These are phyloP conservation scores for Rhizopus sp. DNA, from an alignment of 371 early-diverging fungal species.

Conservation along the genomic window DNA sequence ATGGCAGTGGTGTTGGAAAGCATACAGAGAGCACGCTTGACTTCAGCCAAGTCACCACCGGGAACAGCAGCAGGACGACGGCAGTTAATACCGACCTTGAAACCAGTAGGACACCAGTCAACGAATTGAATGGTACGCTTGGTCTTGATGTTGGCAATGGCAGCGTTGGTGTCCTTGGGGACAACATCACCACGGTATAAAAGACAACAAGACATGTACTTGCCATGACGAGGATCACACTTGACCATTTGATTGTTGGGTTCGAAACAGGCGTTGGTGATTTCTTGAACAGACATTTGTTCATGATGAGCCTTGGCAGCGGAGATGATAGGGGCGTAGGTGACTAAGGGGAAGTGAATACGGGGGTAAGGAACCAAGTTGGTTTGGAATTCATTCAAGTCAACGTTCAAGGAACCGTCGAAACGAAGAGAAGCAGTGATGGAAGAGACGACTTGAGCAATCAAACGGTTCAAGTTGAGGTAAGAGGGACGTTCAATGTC, in stretches of 20 bases:
- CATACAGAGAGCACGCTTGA: conserved; percentile 93
- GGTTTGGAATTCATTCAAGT: conserved; percentile 96
- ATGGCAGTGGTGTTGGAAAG: conserved; percentile 95
- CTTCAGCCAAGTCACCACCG: conserved; percentile 87
- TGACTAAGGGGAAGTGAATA: conserved; percentile 94
- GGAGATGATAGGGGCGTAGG: conserved; percentile 92
- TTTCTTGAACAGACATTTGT: conserved; percentile 85
- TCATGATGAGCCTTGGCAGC: conserved; percentile 92
- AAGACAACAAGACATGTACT: conserved; percentile 95
- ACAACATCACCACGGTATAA: conserved; percentile 94
- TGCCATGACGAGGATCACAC: conserved; percentile 92
- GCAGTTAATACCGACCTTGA: conserved; percentile 96
- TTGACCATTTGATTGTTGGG: conserved; percentile 96
- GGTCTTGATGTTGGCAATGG: conserved; percentile 86
- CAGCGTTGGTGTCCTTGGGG: conserved; percentile 84
- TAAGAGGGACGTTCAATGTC: conserved; percentile 97
- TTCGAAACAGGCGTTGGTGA: conserved; percentile 93
- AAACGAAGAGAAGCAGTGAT: conserved; percentile 99
- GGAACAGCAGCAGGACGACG: conserved; percentile 86
- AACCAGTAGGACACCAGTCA: conserved; percentile 97
- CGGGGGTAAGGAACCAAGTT: conserved; percentile 97
- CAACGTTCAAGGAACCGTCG: conserved; percentile 94
- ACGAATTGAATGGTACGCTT: conserved; percentile 94
- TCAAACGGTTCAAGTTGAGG: conserved; percentile 96
- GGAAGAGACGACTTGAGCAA: conserved; percentile 99